Evolutionary conservation across 2,329 filamentous ascomycete genomes (phyloP).

Genomic region (Aspergillus sp.): DNA sequence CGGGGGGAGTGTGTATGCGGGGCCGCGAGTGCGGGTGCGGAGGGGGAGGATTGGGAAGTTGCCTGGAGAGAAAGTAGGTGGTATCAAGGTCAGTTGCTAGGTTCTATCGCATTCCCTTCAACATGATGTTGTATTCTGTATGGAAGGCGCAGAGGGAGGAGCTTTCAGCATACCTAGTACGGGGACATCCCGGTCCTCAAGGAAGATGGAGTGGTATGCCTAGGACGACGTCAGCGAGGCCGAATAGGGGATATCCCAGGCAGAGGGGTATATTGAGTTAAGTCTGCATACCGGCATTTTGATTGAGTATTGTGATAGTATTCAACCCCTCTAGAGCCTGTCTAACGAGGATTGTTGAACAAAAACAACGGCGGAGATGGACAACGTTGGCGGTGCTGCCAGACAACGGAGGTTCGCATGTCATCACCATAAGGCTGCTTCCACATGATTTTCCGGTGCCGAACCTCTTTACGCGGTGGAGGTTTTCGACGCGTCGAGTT

Average conservation of each 20-base stretch:
- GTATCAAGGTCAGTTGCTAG: background rate
- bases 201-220: conserved; percentile 98
- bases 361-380: too few relatives aligned
- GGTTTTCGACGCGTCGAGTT: conserved; percentile 25
- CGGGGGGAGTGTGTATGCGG: conserved; percentile 75
- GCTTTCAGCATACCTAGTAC: conserved; percentile 50
- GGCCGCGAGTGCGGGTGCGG: conserved; percentile 91
- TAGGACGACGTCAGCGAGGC: conserved; percentile 34
- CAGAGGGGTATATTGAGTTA: background rate
- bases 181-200: conserved; percentile 68
- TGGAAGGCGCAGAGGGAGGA: conserved; percentile 21
- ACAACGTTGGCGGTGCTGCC: conserved; percentile 10
- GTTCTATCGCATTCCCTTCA: background rate
- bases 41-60: conserved; percentile 95
- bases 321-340: conserved; percentile 14
- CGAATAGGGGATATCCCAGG: conserved; percentile 1
- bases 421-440: conserved; percentile 17
- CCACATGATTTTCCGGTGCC: conserved; percentile 33
- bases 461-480: conserved; percentile 37
- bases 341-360: conserved; percentile 11
- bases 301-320: conserved; percentile 7
- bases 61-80: conserved; percentile 43
- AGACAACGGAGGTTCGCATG: conserved; percentile 17
- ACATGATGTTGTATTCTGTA: background rate
- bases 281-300: conserved; percentile 45